Percentiles rank a stretch among this genome's conserved stretches.
phyloP scores from a whole-genome alignment of 2,329 filamentous ascomycete species.

The Neofusicoccum kwambonambiense region DNA sequence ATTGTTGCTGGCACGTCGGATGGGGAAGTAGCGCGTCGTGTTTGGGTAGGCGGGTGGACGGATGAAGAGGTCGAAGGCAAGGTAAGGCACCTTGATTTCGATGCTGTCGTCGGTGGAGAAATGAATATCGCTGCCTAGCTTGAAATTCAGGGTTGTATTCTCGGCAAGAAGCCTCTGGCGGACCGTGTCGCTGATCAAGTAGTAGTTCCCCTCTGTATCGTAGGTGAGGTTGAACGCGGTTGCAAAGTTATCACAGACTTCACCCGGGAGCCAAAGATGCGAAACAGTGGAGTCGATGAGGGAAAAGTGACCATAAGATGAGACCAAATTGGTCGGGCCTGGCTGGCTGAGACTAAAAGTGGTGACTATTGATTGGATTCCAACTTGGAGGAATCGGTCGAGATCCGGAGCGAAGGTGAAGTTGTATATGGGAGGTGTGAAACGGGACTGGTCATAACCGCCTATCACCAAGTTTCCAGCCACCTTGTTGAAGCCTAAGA shows the following conservation, averaged over 20 bases:
- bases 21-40: slow-evolving; percentile 34
- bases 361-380: background rate
- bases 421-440: slow-evolving; percentile 27
- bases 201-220: slow-evolving; percentile 36
- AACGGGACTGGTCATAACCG: slow-evolving; percentile 44
- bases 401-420: slow-evolving; percentile 19
- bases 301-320: slow-evolving; percentile 22
- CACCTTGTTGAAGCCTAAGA: slow-evolving; percentile 24
- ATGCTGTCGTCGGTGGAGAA: background rate
- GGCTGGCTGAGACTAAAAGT: background rate
- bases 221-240: slow-evolving; percentile 40
- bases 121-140: slow-evolving; percentile 20
- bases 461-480: slow-evolving; percentile 41
- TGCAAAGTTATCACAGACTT: slow-evolving; percentile 41
- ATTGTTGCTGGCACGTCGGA: slow-evolving; percentile 36
- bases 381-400: background rate
- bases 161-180: slow-evolving; percentile 31
- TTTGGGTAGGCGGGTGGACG: background rate
- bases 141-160: slow-evolving; percentile 40
- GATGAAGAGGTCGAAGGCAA: background rate
- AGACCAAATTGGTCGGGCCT: background rate
- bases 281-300: slow-evolving; percentile 26
- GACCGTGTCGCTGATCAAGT: slow-evolving; percentile 38
- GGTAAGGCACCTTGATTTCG: background rate
- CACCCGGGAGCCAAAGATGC: slow-evolving; percentile 26